Evolutionary conservation across 805 yeast genomes (phyloP).

Genomic region (Candida alai): DNA sequence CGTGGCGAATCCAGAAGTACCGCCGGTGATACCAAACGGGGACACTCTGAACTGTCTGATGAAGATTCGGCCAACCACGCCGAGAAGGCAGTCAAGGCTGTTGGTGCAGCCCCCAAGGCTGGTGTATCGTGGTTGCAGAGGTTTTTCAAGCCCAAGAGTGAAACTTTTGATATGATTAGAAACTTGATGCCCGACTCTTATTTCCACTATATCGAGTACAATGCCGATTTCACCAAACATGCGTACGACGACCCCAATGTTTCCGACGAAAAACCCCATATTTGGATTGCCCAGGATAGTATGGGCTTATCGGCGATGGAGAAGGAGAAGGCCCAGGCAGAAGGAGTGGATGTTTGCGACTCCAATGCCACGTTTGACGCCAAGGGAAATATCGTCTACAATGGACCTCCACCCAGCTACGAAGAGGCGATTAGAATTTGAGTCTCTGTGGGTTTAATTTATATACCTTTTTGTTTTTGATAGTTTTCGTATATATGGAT

Average conservation of each 20-base stretch:
- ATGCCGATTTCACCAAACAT: conserved; percentile 34
- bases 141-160: conserved; percentile 47
- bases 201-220: conserved; percentile 39
- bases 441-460: conserved; percentile 2
- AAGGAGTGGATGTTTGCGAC: conserved; percentile 52
- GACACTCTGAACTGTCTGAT: conserved; percentile 11
- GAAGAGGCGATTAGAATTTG: conserved; percentile 44
- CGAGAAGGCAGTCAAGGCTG: conserved; percentile 7
- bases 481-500: no score
- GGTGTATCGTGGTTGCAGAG: conserved; percentile 30
- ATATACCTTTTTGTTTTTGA: no score
- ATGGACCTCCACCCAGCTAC: conserved; percentile 71
- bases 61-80: conserved; percentile 4
- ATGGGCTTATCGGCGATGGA: conserved; percentile 64
- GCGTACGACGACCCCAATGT: conserved; percentile 58
- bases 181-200: conserved; percentile 39
- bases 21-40: conserved; percentile 9
- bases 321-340: conserved; percentile 51
- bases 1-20: conserved; percentile 6
- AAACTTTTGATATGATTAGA: conserved; percentile 45
- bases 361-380: conserved; percentile 56
- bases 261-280: conserved; percentile 51
- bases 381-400: conserved; percentile 48
- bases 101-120: conserved; percentile 16
- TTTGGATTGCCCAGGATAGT: conserved; percentile 70